Conservation (phyloP, 176 grass and related monocot species). For the Lolium perenne region DNA sequence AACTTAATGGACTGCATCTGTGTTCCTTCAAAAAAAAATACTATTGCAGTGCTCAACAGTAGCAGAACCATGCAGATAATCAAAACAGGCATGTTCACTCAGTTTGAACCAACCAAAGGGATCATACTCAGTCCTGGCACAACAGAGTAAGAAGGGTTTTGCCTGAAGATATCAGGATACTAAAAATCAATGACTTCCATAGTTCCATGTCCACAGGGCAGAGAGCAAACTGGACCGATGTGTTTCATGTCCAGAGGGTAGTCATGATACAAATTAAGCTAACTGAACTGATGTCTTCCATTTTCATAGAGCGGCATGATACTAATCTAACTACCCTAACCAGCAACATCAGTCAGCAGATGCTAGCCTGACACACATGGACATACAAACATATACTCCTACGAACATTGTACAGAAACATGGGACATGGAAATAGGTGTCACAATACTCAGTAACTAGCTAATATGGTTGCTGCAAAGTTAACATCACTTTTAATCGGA, state of each 20-base stretch:
- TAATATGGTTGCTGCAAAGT: not conserved
- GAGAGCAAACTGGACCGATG: not conserved
- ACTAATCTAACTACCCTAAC: constrained; percentile 12
- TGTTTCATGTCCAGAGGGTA: not conserved
- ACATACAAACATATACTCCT: not conserved
- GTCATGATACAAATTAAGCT: not conserved
- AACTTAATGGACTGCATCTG: not conserved
- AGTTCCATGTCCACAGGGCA: too few relatives aligned
- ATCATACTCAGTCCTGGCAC: too few relatives aligned
- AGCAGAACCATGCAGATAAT: too few relatives aligned
- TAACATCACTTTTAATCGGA: constrained; percentile 1
- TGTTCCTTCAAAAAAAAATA: not conserved
- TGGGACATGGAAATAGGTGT: not conserved
- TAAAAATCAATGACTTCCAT: not conserved
- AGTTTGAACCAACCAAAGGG: too few relatives aligned
- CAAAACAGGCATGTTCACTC: too few relatives aligned
- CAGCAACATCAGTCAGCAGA: not conserved
- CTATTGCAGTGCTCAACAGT: too few relatives aligned
- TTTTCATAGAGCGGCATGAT: constrained; percentile 7
- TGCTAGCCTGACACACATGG: not conserved
- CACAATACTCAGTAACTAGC: constrained; percentile 25
- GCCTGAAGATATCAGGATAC: not conserved
- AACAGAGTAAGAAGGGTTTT: not conserved
- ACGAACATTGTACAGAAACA: constrained; percentile 21
- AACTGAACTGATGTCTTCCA: not conserved